Evolutionary conservation across 495 filamentous ascomycete genomes (phyloP).

Genomic region (Podospora comata): DNA sequence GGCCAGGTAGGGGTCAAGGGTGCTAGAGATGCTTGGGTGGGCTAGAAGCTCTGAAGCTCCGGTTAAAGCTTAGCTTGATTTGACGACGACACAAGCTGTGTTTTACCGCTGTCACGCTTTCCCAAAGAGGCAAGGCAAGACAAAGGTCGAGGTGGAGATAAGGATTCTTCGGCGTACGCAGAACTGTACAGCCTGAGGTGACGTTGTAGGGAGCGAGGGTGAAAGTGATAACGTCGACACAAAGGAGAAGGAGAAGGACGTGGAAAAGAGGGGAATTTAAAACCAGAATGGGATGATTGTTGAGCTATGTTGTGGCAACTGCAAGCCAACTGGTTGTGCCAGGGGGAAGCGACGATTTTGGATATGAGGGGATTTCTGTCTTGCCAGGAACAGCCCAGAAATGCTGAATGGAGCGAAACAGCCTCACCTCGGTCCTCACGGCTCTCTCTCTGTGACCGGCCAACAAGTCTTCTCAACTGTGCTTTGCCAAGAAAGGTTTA

Average conservation of each 20-base stretch:
- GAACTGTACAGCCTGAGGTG: background rate
- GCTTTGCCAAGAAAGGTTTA: background rate
- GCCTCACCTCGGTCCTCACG: background rate
- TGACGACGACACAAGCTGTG: background rate
- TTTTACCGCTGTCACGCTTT: background rate
- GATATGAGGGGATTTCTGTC: constrained; percentile 11
- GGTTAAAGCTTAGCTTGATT: constrained; percentile 6
- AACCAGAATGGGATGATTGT: background rate
- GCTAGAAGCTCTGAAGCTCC: constrained; percentile 10
- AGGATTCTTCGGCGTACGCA: background rate
- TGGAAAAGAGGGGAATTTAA: background rate
- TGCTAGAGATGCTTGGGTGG: background rate
- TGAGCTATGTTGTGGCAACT: background rate
- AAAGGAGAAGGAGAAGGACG: background rate
- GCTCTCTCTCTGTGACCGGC: background rate
- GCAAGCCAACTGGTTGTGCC: background rate
- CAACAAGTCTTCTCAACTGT: background rate
- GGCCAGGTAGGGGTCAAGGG: constrained; percentile 2
- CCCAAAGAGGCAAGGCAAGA: background rate
- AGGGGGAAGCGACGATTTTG: background rate
- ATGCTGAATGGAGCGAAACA: background rate
- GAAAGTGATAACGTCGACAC: background rate
- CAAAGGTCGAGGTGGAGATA: background rate
- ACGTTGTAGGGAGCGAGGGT: background rate
- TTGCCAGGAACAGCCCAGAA: constrained; percentile 4